Base-by-base conservation (phyloP, 2,329 filamentous ascomycete genomes). In the Talaromyces sp. region DNA sequence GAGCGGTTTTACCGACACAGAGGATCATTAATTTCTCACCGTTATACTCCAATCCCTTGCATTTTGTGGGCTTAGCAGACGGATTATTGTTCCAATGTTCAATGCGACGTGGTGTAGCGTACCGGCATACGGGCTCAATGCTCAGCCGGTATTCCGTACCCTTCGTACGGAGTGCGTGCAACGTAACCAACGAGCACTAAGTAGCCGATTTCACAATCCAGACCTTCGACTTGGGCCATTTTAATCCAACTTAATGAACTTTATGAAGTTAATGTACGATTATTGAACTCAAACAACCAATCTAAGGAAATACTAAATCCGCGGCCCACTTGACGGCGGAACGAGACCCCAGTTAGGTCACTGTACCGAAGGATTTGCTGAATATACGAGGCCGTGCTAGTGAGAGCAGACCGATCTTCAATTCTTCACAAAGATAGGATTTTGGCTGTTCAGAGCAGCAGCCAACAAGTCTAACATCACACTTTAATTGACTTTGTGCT, bases 181-280 rank as follows among this genome's bases (percentile, higher is more conserved):
- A 31, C 47, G 47, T 48, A 48, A 27, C 47, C 16, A 16, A 48
- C 24, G 13, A 50, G 31, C 47, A 16, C 22, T 31, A 24, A 16
- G 47, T 22, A 33, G 48, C 14, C 27, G 24, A n/a, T n/a, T 33
- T 33, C 16, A 31, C 31, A 37, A 37, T 56, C 50, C 50, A 56
- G 50, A 22, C 50, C 27, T 10, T 37, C 31, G n/a, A 8, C 33
- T 35, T n/a, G 16, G 27, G 16, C 4, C 45, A 48, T 5, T 8
- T 56, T 33, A 56, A 24, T 47, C 31, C 16, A 31, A 31, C 7
- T 31, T 31, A 31, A 31, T 31, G 13, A 56, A 37, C 31, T 37
- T 56, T 37, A 43, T 58, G 35, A 58, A 43, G 56, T 58, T 58
- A 58, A 43, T 43, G 50, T 54, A 54, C 22, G 16, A 58, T 58